Evolutionary conservation across 2,329 filamentous ascomycete species (phyloP).

Genomic region (Colletotrichum higginsianum): DNA sequence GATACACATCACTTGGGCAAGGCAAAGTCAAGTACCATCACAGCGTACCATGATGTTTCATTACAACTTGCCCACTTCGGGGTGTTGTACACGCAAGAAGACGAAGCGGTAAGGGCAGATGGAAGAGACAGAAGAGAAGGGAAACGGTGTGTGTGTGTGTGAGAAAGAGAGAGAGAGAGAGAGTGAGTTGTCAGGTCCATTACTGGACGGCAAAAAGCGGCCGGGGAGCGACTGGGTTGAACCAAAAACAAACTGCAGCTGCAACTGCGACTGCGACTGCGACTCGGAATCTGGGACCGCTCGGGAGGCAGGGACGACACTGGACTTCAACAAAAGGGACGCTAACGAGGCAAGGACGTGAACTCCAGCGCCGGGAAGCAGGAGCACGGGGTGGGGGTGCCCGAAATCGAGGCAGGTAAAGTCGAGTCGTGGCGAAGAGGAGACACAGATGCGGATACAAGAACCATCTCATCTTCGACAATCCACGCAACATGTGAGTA

Average conservation of each 20-base stretch:
- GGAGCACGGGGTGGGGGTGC: slow-evolving; percentile 27
- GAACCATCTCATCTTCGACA: not conserved
- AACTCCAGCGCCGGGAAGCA: slow-evolving; percentile 23
- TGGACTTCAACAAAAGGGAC: slow-evolving; percentile 17
- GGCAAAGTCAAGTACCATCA: too few relatives aligned
- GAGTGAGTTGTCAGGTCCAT: too few relatives aligned
- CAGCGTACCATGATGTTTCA: too few relatives aligned
- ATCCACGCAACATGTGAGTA: too few relatives aligned
- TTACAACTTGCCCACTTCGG: too few relatives aligned
- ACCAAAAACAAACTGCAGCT: slow-evolving; percentile 43
- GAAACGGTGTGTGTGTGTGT: not conserved
- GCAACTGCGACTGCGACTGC: slow-evolving; percentile 65
- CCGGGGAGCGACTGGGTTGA: not conserved
- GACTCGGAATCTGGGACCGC: slow-evolving; percentile 21
- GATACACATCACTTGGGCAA: not conserved
- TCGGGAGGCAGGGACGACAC: slow-evolving; percentile 10
- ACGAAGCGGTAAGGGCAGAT: slow-evolving; percentile 14
- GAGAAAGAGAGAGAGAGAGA: too few relatives aligned
- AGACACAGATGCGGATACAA: not conserved
- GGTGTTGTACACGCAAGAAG: not conserved
- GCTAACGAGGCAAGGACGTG: slow-evolving; percentile 22
- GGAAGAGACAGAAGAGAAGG: not conserved
- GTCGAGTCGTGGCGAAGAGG: not conserved
- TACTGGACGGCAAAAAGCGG: too few relatives aligned
- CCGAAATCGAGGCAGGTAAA: slow-evolving; percentile 28